Evolutionary conservation across 768 basidiomycete species (phyloP).

Genomic region (Tylopilus vinaceipallidus): DNA sequence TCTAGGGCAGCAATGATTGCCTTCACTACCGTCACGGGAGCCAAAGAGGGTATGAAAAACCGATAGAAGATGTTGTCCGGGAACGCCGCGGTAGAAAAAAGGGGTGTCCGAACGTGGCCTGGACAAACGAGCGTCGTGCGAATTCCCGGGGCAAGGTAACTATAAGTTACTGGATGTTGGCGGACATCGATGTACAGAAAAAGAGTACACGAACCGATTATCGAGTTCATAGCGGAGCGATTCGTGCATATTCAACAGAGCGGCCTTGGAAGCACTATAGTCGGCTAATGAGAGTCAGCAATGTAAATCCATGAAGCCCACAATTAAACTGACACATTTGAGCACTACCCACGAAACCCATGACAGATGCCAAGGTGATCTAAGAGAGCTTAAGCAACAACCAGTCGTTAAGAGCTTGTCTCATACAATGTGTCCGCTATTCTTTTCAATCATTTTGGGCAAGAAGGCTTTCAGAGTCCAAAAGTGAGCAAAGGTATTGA

Average conservation of each 20-base stretch:
- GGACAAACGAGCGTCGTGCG: constrained; percentile 88
- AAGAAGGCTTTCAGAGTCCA: constrained; percentile 94
- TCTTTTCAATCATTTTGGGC: constrained; percentile 76
- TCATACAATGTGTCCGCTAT: constrained; percentile 82
- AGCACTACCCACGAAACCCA: constrained; percentile 68
- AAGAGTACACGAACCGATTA: constrained; percentile 47
- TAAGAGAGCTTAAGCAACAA: constrained; percentile 31
- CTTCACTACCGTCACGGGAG: constrained; percentile 76
- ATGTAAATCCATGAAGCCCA: background rate
- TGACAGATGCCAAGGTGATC: constrained; percentile 77
- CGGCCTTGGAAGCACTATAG: constrained; percentile 92
- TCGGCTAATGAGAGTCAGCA: constrained; percentile 53
- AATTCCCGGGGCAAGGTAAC: constrained; percentile 72
- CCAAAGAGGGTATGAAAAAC: constrained; percentile 77
- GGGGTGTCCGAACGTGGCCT: constrained; percentile 72
- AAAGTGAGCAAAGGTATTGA: constrained; percentile 87
- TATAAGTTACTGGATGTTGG: constrained; percentile 22
- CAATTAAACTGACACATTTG: constrained; percentile 62
- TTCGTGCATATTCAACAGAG: constrained; percentile 77
- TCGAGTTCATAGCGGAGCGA: constrained; percentile 88
- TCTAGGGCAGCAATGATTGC: constrained; percentile 79
- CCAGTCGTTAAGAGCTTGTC: background rate
- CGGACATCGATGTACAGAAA: background rate
- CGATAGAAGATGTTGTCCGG: constrained; percentile 50
- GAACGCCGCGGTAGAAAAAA: constrained; percentile 64